Base-by-base conservation (phyloP, 2,329 filamentous ascomycete genomes). In the Phaeosphaeriaceae sp. region DNA sequence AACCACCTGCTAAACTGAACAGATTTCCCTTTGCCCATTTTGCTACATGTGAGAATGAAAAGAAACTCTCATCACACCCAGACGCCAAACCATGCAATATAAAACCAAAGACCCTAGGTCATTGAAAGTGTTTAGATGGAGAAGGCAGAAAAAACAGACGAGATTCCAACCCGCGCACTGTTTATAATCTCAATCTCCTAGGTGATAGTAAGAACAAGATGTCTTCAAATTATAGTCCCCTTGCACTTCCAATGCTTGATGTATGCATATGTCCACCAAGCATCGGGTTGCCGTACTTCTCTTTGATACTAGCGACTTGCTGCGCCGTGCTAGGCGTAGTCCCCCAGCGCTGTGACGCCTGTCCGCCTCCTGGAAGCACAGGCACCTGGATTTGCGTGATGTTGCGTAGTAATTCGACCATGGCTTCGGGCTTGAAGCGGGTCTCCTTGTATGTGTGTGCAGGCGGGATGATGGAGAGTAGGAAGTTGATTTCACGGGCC, bases 341-440 rank as follows among this genome's bases (percentile, higher is more conserved):
- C 3, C 63, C 63, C 58, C 60, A 66, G 12, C 63, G 58, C 46
- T 64, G 63, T 17, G 64, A 40, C 23, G 49, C 29, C n/a, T 46
- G 42, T 12, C 40, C 44, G 17, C 41, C 39, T 41, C 23, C 54
- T 8, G 52, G 39, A 16, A 48, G 54, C 2, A 51, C 38, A 29
- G 63, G 60, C 15, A 58, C 37, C 1, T 62, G 51, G 12, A 67
- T 61, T 7, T 54, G 47, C 1, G 58, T 42, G 4, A 65, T 60
- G 45, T 85, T 81, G 26, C 86, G 83, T 17, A 99, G 78, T 33
- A 97, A 78, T 26, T 84, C 82, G 6, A 94, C 87, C 76, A 97
- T 79, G 50, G 83, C 86, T 28, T 85, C 78, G 0, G 91, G 77
- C 55, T 83, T 88, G 62, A 96, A 87, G 9, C 85, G 82, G 32